Percentiles rank a stretch among this genome's conserved stretches.
phyloP scores from a whole-genome alignment of 1,139 yeast genomes.

The Blastobotrys arbuscula region DNA sequence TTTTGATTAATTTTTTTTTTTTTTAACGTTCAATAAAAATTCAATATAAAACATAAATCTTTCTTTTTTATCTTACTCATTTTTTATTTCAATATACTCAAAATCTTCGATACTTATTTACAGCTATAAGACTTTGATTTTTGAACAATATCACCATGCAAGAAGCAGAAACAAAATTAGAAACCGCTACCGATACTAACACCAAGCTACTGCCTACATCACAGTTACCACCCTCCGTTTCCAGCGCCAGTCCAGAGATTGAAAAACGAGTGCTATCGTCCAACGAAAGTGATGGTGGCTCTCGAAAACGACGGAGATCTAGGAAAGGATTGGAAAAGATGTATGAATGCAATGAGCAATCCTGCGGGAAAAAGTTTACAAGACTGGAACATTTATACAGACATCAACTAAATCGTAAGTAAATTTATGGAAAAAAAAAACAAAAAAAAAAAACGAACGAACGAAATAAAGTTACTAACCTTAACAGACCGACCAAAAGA shows the following conservation, averaged over 20 bases:
- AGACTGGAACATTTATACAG: constrained; percentile 42
- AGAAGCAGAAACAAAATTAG: background rate
- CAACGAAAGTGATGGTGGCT: background rate
- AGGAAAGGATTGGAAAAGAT: constrained; percentile 33
- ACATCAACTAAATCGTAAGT: constrained; percentile 36
- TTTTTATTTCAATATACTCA: no score
- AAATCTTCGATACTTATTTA: no score
- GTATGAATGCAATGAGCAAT: constrained; percentile 44
- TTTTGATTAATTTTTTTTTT: background rate
- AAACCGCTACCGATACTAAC: background rate
- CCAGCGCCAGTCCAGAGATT: background rate
- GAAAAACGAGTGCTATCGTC: constrained; percentile 1
- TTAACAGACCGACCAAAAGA: constrained; percentile 33
- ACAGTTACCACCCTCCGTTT: background rate
- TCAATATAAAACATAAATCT: no score
- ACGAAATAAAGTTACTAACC: background rate
- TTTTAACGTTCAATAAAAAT: background rate
- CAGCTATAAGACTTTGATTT: no score
- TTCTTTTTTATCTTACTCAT: no score
- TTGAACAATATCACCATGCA: no score
- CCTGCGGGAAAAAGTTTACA: constrained; percentile 58
- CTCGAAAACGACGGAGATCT: constrained; percentile 12
- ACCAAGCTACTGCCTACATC: background rate
- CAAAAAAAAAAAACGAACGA: background rate
- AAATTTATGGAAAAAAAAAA: background rate